phyloP scores from a whole-genome alignment of 495 filamentous ascomycete genomes.

The Penicillium subrubescens region DNA sequence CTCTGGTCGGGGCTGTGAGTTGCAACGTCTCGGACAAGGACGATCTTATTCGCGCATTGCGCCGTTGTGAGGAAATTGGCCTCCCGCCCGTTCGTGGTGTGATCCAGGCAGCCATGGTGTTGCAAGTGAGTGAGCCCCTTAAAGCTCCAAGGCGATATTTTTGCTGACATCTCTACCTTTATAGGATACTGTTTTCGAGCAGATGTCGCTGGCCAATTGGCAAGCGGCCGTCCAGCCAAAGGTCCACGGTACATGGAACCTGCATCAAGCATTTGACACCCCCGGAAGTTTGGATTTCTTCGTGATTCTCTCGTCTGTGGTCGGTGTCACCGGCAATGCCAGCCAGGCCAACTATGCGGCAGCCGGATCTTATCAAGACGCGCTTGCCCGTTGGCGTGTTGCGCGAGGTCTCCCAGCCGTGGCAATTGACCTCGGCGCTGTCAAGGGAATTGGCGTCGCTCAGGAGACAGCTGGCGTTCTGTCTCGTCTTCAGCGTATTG shows the following conservation, averaged over 20 bases:
- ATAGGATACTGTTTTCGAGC: constrained; percentile 35
- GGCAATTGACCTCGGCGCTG: constrained; percentile 32
- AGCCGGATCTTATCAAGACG: constrained; percentile 34
- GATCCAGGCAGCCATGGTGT: constrained; percentile 8
- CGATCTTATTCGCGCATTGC: background rate
- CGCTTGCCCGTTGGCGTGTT: constrained; percentile 31
- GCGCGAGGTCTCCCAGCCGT: constrained; percentile 27
- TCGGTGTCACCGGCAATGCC: constrained; percentile 31
- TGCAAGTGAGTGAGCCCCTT: background rate
- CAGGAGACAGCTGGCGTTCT: constrained; percentile 11
- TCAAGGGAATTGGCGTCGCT: constrained; percentile 33
- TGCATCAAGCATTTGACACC: constrained; percentile 48
- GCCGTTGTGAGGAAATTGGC: background rate
- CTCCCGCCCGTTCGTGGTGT: constrained; percentile 1
- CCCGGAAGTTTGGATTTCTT: constrained; percentile 45
- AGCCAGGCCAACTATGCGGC: constrained; percentile 42
- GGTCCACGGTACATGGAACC: constrained; percentile 49
- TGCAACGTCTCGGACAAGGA: background rate
- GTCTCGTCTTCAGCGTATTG: background rate
- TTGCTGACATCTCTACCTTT: background rate
- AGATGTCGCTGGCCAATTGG: constrained; percentile 45
- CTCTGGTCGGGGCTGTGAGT: background rate
- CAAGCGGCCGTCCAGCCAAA: constrained; percentile 37
- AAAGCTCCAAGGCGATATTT: background rate
- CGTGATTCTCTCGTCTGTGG: constrained; percentile 40